Conservation (phyloP, 176 grass and related monocot species). For the Luzula sylvatica region DNA sequence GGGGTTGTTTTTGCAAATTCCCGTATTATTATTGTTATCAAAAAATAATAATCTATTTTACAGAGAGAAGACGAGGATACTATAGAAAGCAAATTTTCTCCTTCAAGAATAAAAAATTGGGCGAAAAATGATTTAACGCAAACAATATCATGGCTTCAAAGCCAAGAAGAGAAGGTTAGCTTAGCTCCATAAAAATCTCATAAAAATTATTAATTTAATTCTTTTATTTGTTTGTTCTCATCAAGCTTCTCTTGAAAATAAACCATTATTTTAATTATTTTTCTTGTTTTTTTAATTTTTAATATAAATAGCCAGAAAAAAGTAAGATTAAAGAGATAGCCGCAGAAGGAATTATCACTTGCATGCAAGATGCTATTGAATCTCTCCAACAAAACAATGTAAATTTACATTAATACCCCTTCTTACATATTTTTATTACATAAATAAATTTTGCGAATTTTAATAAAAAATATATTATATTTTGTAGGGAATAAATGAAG, state of each 20-base stretch:
- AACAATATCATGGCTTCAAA: constrained; percentile 83
- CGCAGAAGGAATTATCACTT: constrained; percentile 82
- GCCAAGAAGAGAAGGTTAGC: constrained; percentile 86
- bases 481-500: constrained; percentile 45
- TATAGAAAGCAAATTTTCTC: constrained; percentile 33
- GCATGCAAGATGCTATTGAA: constrained; percentile 80
- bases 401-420: constrained; percentile 16
- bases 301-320: constrained; percentile 53
- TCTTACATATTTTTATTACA: too few relatives aligned
- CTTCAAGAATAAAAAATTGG: constrained; percentile 72
- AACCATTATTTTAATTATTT: too few relatives aligned
- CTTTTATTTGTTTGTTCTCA: not conserved
- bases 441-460: not conserved
- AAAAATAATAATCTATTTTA: constrained; percentile 2
- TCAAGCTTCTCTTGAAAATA: not conserved
- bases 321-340: constrained; percentile 65
- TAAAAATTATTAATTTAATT: constrained; percentile 7
- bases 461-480: constrained; percentile 10
- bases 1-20: too few relatives aligned
- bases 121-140: constrained; percentile 59
- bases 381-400: constrained; percentile 68
- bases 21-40: constrained; percentile 3
- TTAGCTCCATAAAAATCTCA: constrained; percentile 4
- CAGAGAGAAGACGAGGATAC: constrained; percentile 31
- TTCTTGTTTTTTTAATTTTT: constrained; percentile 13